Base-by-base conservation (phyloP, 257 asterid species). In the Solanum arcanum region DNA sequence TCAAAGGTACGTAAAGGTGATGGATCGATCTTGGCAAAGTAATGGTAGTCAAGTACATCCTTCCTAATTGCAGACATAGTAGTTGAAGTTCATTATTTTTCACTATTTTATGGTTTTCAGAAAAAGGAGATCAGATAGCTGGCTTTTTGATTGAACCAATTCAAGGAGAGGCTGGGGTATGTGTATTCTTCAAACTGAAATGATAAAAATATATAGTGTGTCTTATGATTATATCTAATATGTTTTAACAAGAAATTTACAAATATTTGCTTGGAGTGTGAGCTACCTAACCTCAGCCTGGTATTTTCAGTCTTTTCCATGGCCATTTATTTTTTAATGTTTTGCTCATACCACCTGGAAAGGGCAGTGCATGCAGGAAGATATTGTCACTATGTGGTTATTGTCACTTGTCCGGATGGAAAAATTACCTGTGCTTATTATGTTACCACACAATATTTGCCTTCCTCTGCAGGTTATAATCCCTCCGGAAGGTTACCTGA, bases 141-240 rank as follows among this genome's bases (percentile, higher is more conserved):
- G 99, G 97, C 84, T 97, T 97, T 90, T 91, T 97, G 85, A 95
- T 97, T 89, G 99, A 97, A 92, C 99, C 99, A 80, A 97, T 97
- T 91, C 99, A 97, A 90, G 99, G 99, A 87, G 99, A 97, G 91
- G 99, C 99, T 11, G 99, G 99, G 98, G 99, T 97, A 94, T 76
- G 96, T 86, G 87, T 88, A 39, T 86, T 89, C 88, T 86, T 69
- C 78, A 52, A 52, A 86, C 87, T 52, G 20, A 76, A 77, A 42
- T 60, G 77, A 86, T 84, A 33, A 25, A 86, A 82, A 35, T 83
- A 44, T 83, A 60, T 18, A 13, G 11, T 80, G 84, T 10, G 44
- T 46, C 27, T 47, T 47, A 29, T 27, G 12, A 29, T 80, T 68
- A 29, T 29, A 47, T 47, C 68, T 80, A 47, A 29, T 47, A 29